These are phyloP conservation scores for Lolium rigidum DNA, from an alignment of 176 grass and related monocot genomes.

Conservation along the genomic window DNA sequence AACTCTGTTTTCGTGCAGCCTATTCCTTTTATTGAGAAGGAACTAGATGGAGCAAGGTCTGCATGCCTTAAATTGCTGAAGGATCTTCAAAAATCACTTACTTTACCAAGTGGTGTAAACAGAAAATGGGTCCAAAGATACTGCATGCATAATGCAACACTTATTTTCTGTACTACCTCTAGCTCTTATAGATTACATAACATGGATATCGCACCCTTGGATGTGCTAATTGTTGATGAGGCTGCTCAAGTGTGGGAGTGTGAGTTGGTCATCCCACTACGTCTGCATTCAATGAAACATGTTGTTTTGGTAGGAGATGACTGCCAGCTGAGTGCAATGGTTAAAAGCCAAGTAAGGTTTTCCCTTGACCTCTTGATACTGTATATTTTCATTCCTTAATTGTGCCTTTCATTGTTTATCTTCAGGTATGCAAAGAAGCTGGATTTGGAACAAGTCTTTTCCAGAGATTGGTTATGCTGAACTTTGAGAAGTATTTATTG, in stretches of 20 bases:
- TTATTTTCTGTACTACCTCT: conserved; percentile 76
- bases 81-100: too few relatives aligned
- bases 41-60: too few relatives aligned
- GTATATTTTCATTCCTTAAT: neutral
- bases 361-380: too few relatives aligned
- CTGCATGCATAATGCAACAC: conserved; percentile 60
- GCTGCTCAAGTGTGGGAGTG: conserved; percentile 76
- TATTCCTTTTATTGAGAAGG: too few relatives aligned
- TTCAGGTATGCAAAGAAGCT: conserved; percentile 65
- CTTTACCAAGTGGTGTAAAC: neutral
- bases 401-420: conserved; percentile 3
- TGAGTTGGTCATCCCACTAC: conserved; percentile 68
- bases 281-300: conserved; percentile 58
- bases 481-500: conserved; percentile 60
- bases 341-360: conserved; percentile 59
- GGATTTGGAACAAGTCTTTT: conserved; percentile 71
- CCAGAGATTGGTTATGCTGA: conserved; percentile 56
- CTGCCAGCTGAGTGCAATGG: too few relatives aligned
- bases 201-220: conserved; percentile 42
- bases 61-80: too few relatives aligned
- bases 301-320: conserved; percentile 50
- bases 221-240: conserved; percentile 78
- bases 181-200: conserved; percentile 72
- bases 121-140: conserved; percentile 50
- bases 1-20: too few relatives aligned